Evolutionary conservation across 805 yeast species (phyloP), one percentile per base, ranked within the genome.

Genomic region (Dipodascopsis tothii): DNA sequence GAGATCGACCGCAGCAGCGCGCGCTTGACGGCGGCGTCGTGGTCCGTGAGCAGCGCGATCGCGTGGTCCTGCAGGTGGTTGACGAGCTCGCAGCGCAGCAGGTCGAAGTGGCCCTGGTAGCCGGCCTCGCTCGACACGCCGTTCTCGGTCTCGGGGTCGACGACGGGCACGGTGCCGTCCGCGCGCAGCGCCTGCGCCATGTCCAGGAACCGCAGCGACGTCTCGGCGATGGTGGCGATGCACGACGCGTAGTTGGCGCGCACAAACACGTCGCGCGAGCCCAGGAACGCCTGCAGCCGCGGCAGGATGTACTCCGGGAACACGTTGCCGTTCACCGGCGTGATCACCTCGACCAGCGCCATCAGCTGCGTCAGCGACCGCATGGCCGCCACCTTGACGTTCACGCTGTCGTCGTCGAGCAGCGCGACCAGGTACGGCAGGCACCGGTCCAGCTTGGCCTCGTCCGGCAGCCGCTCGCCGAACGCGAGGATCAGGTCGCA

Each of bases 221-320:
- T 70, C 11, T 69, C 68, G 0, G 94, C 85, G n/a, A 92, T 63
- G 33, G 70, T 65, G 0, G 96, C 90, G 18, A 90, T 62, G 54
- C 85, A 77, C 2, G 73, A 66, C 0, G 96, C 96, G 46, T 86
- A 71, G 0, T 78, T 72, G 28, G 81, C 73, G 48, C 85, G 72
- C 16, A 82, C 77, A 53, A 73, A 72, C 0, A 66, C 57, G 3
- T 65, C 60, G 1, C 73, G 62, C 34, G 67, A 56, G 19, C 62
- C 60, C 17, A 74, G 56, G 28, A 75, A 60, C n/a, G 59, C 57
- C 40, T 70, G 65, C 4, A 90, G 58, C 43, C 82, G 73, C 0
- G 96, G 96, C 3, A 84, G 58, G 19, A 90, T 66, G 60, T 86
- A 90, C 52, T 88, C 96, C 0, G 87, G 76, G 57, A 87, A 86